Conservation (phyloP, 1,284 basidiomycete genomes). For the Coriolopsis trogii region DNA sequence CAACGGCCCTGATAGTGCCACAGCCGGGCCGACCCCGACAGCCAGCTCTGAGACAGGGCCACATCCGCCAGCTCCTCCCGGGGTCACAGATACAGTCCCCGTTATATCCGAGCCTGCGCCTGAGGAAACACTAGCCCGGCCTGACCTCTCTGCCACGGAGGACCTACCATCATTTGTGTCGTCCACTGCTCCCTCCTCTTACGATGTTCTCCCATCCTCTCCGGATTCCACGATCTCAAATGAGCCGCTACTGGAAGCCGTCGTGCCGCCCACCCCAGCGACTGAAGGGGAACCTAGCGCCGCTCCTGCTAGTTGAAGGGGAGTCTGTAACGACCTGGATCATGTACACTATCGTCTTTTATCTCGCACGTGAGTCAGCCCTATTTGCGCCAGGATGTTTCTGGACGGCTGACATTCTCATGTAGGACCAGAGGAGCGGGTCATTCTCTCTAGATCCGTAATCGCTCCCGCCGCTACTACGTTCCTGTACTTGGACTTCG, state of each 20-base stretch:
- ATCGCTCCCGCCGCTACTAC: not conserved
- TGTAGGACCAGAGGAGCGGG: slow-evolving; percentile 1
- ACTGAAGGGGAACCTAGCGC: slow-evolving; percentile 13
- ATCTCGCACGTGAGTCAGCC: slow-evolving; percentile 5
- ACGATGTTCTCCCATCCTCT: slow-evolving; percentile 40
- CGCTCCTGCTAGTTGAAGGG: slow-evolving; percentile 4
- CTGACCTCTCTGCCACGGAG: slow-evolving; percentile 1
- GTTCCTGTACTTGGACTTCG: slow-evolving; percentile 1
- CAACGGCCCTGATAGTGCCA: not conserved
- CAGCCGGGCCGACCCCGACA: not conserved
- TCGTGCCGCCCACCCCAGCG: slow-evolving; percentile 6
- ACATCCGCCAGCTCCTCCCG: slow-evolving; percentile 5
- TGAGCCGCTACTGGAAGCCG: slow-evolving; percentile 35
- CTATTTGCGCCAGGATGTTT: not conserved
- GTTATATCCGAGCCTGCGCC: not conserved
- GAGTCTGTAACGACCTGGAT: not conserved
- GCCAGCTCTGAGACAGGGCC: not conserved
- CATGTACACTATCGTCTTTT: slow-evolving; percentile 17
- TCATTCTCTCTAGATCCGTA: slow-evolving; percentile 3
- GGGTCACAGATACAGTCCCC: not conserved
- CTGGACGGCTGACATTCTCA: not conserved
- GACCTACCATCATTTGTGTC: slow-evolving; percentile 32
- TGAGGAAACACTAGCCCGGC: not conserved
- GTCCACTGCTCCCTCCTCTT: slow-evolving; percentile 33
- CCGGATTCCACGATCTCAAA: slow-evolving; percentile 39